A percentile compares a stretch with the other conserved stretches of the same genome.
Evolutionary conservation across 164 flowering plant species (phyloP).

Genomic region (Tetracentron sinense): DNA sequence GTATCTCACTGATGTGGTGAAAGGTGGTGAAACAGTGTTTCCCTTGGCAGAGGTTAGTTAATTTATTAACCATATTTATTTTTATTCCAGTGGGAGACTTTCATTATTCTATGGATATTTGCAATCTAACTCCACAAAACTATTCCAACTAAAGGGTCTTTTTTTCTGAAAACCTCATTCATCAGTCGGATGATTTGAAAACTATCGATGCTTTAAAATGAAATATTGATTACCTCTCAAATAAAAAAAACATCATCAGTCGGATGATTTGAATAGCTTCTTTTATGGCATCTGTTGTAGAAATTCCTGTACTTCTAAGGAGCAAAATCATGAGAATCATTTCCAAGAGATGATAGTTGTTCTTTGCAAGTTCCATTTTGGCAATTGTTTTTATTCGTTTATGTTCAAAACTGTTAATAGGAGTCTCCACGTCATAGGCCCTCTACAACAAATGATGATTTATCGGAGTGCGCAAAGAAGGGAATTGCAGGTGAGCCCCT

Average conservation of each 20-base stretch:
- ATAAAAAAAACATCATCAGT: too few species aligned
- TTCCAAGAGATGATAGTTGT: conserved; percentile 1
- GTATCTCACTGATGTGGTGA: conserved; percentile 79
- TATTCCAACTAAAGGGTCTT: too few species aligned
- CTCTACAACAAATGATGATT: conserved; percentile 32
- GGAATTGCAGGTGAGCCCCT: conserved; percentile 71
- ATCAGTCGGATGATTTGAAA: too few species aligned
- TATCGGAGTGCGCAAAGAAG: conserved; percentile 84
- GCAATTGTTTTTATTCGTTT: not conserved
- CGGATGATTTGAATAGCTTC: too few species aligned
- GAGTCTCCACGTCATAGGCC: conserved; percentile 50
- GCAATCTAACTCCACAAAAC: too few species aligned
- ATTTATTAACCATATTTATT: not conserved
- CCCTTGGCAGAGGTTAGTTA: conserved; percentile 87
- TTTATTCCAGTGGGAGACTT: not conserved
- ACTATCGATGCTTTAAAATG: too few species aligned
- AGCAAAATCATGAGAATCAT: not conserved
- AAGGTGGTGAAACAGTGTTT: conserved; percentile 97
- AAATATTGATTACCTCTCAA: too few species aligned
- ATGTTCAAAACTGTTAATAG: conserved; percentile 23
- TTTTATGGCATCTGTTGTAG: not conserved
- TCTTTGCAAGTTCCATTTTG: not conserved
- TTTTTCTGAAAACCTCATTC: too few species aligned
- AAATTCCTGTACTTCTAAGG: not conserved
- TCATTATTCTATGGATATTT: too few species aligned